A percentile compares a stretch with the other conserved stretches of the same genome.
These are phyloP conservation scores for Cyamopsis tetragonoloba DNA, from an alignment of 306 rosid species.

Conservation along the genomic window DNA sequence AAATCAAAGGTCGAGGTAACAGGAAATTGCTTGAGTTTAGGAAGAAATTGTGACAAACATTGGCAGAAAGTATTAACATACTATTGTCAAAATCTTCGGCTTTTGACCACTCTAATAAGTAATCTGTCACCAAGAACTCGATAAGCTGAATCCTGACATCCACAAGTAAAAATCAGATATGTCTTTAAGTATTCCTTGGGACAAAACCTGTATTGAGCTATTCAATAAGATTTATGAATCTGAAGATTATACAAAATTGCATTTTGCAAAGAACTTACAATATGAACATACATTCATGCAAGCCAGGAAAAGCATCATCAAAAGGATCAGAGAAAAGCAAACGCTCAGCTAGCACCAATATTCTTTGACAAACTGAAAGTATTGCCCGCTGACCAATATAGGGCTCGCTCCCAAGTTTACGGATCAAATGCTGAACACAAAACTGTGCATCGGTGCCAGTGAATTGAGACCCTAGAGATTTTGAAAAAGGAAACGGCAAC, in stretches of 20 bases:
- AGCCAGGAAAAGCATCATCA: slow-evolving; percentile 61
- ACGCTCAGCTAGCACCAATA: slow-evolving; percentile 63
- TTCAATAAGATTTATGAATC: neutral
- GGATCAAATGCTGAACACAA: slow-evolving; percentile 68
- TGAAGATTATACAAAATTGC: neutral
- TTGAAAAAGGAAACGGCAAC: neutral
- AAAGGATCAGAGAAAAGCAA: slow-evolving; percentile 88
- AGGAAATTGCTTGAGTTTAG: neutral
- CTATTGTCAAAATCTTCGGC: slow-evolving; percentile 57
- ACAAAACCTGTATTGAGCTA: neutral
- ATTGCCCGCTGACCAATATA: slow-evolving; percentile 74
- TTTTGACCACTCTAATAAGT: slow-evolving; percentile 63
- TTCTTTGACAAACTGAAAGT: slow-evolving; percentile 65
- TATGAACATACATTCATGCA: slow-evolving; percentile 67
- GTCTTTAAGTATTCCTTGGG: neutral
- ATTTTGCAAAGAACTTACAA: slow-evolving; percentile 58
- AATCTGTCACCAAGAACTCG: slow-evolving; percentile 75
- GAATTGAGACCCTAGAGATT: slow-evolving; percentile 43
- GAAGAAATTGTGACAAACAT: slow-evolving; percentile 14
- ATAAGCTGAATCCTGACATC: slow-evolving; percentile 79
- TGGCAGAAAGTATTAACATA: slow-evolving; percentile 32
- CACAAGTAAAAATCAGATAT: slow-evolving; percentile 27
- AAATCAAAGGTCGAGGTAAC: neutral
- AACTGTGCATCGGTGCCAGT: slow-evolving; percentile 35
- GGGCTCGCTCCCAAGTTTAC: slow-evolving; percentile 68